Evolutionary conservation across 306 rosid species (phyloP), one percentile per base, ranked within the genome.

Genomic region (Arachis stenosperma): DNA sequence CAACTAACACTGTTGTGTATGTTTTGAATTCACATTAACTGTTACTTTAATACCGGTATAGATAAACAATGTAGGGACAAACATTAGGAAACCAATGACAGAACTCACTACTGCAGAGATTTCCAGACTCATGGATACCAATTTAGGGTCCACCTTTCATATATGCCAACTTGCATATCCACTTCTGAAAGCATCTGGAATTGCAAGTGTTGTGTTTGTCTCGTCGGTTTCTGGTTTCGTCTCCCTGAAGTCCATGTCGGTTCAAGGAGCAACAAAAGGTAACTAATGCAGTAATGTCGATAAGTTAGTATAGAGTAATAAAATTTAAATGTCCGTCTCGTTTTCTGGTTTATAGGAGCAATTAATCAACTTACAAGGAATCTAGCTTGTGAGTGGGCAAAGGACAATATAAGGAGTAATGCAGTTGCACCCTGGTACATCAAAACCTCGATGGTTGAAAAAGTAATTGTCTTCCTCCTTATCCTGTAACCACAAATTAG

Each of bases 381-480:
- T 83, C 81, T 90, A 70, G 96, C 96, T 63, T 90, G 93, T 73
- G 96, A 90, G 68, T 90, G 93, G 93, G 93, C 90, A 9, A 81
- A 88, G 74, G 93, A 90, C 81, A 85, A 83, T 73, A 90, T 90
- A 78, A 82, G 97, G 83, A 76, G 86, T 72, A 90, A 90, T 69
- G 87, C 90, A 12, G 91, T 88, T 7, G 93, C 96, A 53, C 96
- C 93, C 36, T 90, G 96, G 96, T 90, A 86, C 85, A 88, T 88
- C 83, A 81, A 14, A 86, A 88, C 93, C 29, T 86, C 91, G 53
- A 81, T 90, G 91, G 93, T 86, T 59, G 89, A 88, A 69, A 89
- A 86, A 76, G 96, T 90, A 82, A 75, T 56, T 67, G 52, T 67
- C 63, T 79, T 69, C 61, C 9, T n/a, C 75, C 66, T 67, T 79